Conservation (phyloP, 768 basidiomycete genomes). For the Naganishia friedmannii region DNA sequence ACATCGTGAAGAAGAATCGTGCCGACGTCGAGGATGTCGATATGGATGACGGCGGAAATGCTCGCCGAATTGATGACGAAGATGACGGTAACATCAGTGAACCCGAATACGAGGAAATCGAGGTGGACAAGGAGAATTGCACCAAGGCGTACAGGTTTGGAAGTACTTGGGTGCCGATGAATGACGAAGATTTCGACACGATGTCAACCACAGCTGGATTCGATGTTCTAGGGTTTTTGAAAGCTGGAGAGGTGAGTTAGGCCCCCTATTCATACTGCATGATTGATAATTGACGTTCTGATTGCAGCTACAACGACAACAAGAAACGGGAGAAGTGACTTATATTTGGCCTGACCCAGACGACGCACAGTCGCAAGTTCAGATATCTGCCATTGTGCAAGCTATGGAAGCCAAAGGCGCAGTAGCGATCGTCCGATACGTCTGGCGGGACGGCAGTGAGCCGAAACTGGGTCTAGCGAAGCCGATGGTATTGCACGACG, state of each 20-base stretch:
- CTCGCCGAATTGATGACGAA: slow-evolving; percentile 30
- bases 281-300: neutral
- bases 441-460: slow-evolving; percentile 67
- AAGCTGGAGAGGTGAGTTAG: slow-evolving; percentile 60
- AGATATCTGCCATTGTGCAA: slow-evolving; percentile 78
- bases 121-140: slow-evolving; percentile 51
- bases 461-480: slow-evolving; percentile 80
- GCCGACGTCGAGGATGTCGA: slow-evolving; percentile 46
- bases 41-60: slow-evolving; percentile 35
- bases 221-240: slow-evolving; percentile 82
- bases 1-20: slow-evolving; percentile 21
- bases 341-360: slow-evolving; percentile 76
- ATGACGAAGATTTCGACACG: slow-evolving; percentile 75
- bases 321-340: slow-evolving; percentile 76
- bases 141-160: slow-evolving; percentile 52
- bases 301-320: slow-evolving; percentile 73
- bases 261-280: neutral
- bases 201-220: slow-evolving; percentile 78
- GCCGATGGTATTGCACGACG: slow-evolving; percentile 62
- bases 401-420: slow-evolving; percentile 69
- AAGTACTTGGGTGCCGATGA: slow-evolving; percentile 71
- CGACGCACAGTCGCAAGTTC: slow-evolving; percentile 70
- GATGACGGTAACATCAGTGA: slow-evolving; percentile 31
- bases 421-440: slow-evolving; percentile 80
- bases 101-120: slow-evolving; percentile 51